These are phyloP conservation scores for Paramyrothecium roridum DNA, from an alignment of 2,329 filamentous ascomycete species.

Conservation along the genomic window DNA sequence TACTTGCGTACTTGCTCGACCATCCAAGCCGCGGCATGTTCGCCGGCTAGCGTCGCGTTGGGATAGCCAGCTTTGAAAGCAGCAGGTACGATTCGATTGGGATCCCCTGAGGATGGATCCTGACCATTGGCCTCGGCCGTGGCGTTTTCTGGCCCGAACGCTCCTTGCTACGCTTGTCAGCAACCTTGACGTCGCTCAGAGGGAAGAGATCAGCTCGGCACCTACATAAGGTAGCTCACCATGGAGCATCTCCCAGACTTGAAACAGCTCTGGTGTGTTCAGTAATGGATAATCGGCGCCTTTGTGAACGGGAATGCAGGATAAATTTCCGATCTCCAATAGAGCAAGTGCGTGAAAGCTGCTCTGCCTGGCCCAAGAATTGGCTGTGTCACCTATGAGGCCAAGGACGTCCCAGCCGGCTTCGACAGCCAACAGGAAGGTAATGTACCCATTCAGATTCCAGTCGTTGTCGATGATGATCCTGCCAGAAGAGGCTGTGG, in stretches of 20 bases:
- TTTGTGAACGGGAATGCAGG: conserved; percentile 44
- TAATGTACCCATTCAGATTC: conserved; percentile 36
- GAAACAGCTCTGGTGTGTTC: conserved; percentile 39
- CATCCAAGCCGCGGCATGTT: conserved; percentile 41
- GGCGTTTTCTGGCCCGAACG: conserved; percentile 37
- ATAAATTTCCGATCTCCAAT: conserved; percentile 41
- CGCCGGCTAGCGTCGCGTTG: conserved; percentile 35
- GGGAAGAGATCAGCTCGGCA: neutral
- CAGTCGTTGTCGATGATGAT: conserved; percentile 43
- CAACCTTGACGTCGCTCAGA: too few species aligned
- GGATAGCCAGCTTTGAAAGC: conserved; percentile 45
- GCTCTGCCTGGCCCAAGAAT: conserved; percentile 42
- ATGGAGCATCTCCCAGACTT: conserved; percentile 40
- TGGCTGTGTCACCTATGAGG: conserved; percentile 33
- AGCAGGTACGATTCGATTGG: conserved; percentile 31
- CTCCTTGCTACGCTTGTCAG: conserved; percentile 30
- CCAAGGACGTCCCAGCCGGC: conserved; percentile 41
- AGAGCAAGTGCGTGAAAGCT: conserved; percentile 43
- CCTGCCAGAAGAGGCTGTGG: neutral
- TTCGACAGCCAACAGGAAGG: conserved; percentile 40
- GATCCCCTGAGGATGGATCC: conserved; percentile 43
- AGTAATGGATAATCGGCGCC: conserved; percentile 44
- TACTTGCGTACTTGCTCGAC: conserved; percentile 44
- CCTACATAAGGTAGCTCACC: conserved; percentile 32
- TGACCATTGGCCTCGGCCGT: conserved; percentile 36